Evolutionary conservation across 768 basidiomycete species (phyloP), one percentile per base, ranked within the genome.

Genomic region (Termitomyces sp.): DNA sequence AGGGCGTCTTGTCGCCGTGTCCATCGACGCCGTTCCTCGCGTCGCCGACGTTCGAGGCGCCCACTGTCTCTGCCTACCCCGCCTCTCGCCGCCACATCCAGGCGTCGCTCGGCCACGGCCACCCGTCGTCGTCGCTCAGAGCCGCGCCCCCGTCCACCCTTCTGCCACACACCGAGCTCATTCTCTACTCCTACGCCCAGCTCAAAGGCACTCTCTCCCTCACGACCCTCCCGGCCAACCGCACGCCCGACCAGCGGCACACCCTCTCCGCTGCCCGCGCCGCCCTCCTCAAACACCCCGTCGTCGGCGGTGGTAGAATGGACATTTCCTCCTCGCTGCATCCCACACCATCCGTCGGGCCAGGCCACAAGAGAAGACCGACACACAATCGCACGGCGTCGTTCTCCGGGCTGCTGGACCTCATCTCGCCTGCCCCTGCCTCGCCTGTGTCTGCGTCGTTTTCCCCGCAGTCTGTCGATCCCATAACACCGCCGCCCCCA

Each of bases 161-260:
- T 35, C 69, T 76, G 24, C 69, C 78, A 3, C 82, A 82, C 57
- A 76, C 80, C 0, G 88, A 93, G 61, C 72, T 90, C 18, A 82
- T 94, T 20, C 79, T 94, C 2, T 94, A 94, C 69, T 85, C 92
- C 0, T 94, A 94, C 63, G 90, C 86, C 0, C 90, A 94, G 57
- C 78, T 94, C 33, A 73, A 82, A 6, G 93, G 93, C 5, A 81
- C 83, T 0, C 75, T 90, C 18, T 73, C 80, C 24, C 70, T 93
- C 59, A 75, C 80, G 5, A 81, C 87, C 22, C 60, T 70, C 35
- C 58, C 68, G 0, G 60, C 67, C 1, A 65, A 69, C n/a, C 67
- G 74, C 24, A 72, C 77, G 2, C 70, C 69, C 1, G 80, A 82
- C 16, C 81, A 86, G 46, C 66, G 67, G 0, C 74, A 74, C 0